Percentiles rank a stretch among this genome's conserved stretches.
Evolutionary conservation across 1,284 basidiomycete genomes (phyloP).

Genomic region (Porodaedalea pini): DNA sequence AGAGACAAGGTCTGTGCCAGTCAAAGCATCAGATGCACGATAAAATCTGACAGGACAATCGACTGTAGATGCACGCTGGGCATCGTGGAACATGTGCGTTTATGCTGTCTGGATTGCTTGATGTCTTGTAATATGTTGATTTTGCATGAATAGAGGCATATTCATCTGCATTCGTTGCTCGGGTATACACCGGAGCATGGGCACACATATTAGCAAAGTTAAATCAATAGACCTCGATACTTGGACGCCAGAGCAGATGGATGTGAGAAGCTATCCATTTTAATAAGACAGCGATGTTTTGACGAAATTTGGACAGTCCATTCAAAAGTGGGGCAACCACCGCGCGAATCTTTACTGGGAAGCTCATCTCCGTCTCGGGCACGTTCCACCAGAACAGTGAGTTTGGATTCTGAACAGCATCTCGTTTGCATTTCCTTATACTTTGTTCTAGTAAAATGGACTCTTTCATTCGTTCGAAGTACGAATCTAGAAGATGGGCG

Average conservation of each 20-base stretch:
- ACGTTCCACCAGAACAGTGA: slow-evolving; percentile 92
- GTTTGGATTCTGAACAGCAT: slow-evolving; percentile 32
- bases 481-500: slow-evolving; percentile 92
- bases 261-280: slow-evolving; percentile 46
- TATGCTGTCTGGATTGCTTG: slow-evolving; percentile 13
- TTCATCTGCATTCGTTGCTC: slow-evolving; percentile 97
- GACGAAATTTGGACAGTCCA: slow-evolving; percentile 45
- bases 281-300: slow-evolving; percentile 8
- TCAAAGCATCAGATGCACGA: slow-evolving; percentile 2
- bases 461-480: slow-evolving; percentile 96
- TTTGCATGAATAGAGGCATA: slow-evolving; percentile 59
- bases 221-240: slow-evolving; percentile 97
- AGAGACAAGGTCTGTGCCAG: slow-evolving; percentile 74
- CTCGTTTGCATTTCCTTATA: neutral
- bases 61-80: slow-evolving; percentile 88
- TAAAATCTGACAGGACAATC: slow-evolving; percentile 20
- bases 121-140: slow-evolving; percentile 18
- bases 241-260: slow-evolving; percentile 98
- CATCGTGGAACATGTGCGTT: slow-evolving; percentile 91
- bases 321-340: slow-evolving; percentile 93
- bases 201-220: slow-evolving; percentile 95
- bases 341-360: slow-evolving; percentile 97
- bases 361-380: slow-evolving; percentile 89
- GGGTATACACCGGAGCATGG: slow-evolving; percentile 98
- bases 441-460: slow-evolving; percentile 82